phyloP scores from a whole-genome alignment of 768 basidiomycete species.

The Kwoniella dendrophila region DNA sequence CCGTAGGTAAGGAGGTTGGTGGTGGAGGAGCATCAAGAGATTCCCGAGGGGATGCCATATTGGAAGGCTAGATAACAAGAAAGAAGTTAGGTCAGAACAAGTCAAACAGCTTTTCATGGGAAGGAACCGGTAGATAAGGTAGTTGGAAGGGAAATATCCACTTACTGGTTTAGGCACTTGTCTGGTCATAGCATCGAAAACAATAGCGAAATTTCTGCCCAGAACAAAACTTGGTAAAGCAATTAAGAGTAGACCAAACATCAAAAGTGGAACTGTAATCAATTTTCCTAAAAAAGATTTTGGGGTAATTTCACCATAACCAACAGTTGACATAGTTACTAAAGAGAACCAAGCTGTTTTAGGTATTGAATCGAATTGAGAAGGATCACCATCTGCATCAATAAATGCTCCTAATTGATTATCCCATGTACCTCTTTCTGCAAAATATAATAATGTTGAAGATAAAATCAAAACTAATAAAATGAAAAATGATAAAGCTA shows the following conservation, averaged over 20 bases:
- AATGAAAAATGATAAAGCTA: slow-evolving; percentile 86
- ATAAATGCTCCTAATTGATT: slow-evolving; percentile 75
- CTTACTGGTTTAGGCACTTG: slow-evolving; percentile 37
- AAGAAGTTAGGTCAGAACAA: background rate
- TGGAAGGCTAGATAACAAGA: slow-evolving; percentile 1
- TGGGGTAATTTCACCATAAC: slow-evolving; percentile 90
- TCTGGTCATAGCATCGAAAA: slow-evolving; percentile 77
- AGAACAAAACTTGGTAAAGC: slow-evolving; percentile 90
- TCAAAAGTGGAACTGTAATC: slow-evolving; percentile 79
- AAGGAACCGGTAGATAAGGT: background rate
- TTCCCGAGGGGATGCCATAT: slow-evolving; percentile 12
- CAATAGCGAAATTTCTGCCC: slow-evolving; percentile 83
- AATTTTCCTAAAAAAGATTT: slow-evolving; percentile 83
- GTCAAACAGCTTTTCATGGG: background rate
- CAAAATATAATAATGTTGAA: slow-evolving; percentile 87
- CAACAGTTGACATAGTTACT: slow-evolving; percentile 76
- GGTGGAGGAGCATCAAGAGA: slow-evolving; percentile 22
- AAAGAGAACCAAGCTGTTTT: slow-evolving; percentile 72
- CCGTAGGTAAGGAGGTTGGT: slow-evolving; percentile 7
- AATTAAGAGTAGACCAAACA: slow-evolving; percentile 84
- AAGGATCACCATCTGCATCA: slow-evolving; percentile 70
- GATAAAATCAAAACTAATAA: slow-evolving; percentile 83
- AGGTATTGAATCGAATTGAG: slow-evolving; percentile 64
- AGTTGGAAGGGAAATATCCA: background rate
- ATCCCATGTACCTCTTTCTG: slow-evolving; percentile 89